Evolutionary conservation across 2,329 filamentous ascomycete species (phyloP).

Genomic region (Colletotrichum sp.): DNA sequence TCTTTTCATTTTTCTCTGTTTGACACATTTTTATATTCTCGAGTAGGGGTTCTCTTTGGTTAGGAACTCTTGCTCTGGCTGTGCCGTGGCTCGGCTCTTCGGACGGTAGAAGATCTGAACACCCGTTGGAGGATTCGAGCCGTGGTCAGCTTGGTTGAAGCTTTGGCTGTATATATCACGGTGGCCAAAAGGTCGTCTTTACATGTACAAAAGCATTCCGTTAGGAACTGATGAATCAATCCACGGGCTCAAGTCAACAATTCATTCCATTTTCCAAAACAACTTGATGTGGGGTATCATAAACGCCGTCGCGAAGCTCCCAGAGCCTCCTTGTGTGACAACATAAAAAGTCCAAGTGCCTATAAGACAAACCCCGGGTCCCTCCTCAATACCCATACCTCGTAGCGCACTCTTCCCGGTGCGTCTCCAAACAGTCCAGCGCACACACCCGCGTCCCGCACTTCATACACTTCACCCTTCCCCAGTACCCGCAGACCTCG

Average conservation of each 20-base stretch:
- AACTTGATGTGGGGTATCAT: neutral
- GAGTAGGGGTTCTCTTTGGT: neutral
- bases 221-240: neutral
- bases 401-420: slow-evolving; percentile 73
- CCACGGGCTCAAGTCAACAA: neutral
- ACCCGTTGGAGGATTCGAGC: neutral
- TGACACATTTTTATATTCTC: neutral
- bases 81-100: neutral
- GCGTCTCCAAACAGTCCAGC: slow-evolving; percentile 73
- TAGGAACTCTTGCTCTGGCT: neutral
- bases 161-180: neutral
- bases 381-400: slow-evolving; percentile 56
- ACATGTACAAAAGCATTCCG: neutral
- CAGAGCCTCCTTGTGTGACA: neutral
- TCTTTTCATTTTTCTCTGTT: neutral
- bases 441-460: slow-evolving; percentile 82
- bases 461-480: slow-evolving; percentile 74
- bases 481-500: slow-evolving; percentile 84
- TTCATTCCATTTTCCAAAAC: neutral
- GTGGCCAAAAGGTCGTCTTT: neutral
- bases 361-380: neutral
- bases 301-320: neutral
- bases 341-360: neutral
- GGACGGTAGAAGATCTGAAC: neutral
- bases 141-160: neutral